These are phyloP conservation scores for Ephemerocybe angulata DNA, from an alignment of 768 basidiomycete species.

Conservation along the genomic window DNA sequence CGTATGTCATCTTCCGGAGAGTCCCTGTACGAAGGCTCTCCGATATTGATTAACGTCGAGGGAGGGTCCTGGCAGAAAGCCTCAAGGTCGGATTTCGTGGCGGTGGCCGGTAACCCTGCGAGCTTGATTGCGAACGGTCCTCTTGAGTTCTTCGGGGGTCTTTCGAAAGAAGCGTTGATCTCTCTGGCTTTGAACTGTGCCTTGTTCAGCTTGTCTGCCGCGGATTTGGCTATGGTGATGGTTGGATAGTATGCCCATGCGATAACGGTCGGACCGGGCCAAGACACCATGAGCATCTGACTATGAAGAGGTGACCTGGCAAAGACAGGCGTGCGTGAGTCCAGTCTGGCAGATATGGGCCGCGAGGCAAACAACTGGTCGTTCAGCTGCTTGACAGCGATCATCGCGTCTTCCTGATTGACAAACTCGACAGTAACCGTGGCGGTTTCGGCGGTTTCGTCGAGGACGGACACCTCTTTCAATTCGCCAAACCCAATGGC, in stretches of 20 bases:
- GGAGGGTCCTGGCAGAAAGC: constrained; percentile 28
- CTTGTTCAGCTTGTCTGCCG: constrained; percentile 38
- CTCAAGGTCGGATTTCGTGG: constrained; percentile 29
- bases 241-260: constrained; percentile 48
- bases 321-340: constrained; percentile 16
- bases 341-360: constrained; percentile 26
- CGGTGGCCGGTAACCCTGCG: constrained; percentile 37
- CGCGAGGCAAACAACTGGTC: constrained; percentile 22
- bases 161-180: constrained; percentile 37
- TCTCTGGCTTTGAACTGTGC: constrained; percentile 34
- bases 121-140: constrained; percentile 41
- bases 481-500: constrained; percentile 28
- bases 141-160: constrained; percentile 28
- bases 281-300: constrained; percentile 18
- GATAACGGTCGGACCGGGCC: constrained; percentile 39
- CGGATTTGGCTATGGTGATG: constrained; percentile 39
- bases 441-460: constrained; percentile 16
- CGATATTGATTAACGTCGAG: constrained; percentile 24
- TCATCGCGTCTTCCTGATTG: constrained; percentile 25
- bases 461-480: constrained; percentile 17
- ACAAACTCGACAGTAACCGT: constrained; percentile 28
- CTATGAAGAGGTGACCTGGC: constrained; percentile 8
- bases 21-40: constrained; percentile 32
- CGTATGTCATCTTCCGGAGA: constrained; percentile 31
- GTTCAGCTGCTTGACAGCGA: constrained; percentile 32